phyloP scores from a whole-genome alignment of 1,284 basidiomycete species.

The Cronartium quercuum region DNA sequence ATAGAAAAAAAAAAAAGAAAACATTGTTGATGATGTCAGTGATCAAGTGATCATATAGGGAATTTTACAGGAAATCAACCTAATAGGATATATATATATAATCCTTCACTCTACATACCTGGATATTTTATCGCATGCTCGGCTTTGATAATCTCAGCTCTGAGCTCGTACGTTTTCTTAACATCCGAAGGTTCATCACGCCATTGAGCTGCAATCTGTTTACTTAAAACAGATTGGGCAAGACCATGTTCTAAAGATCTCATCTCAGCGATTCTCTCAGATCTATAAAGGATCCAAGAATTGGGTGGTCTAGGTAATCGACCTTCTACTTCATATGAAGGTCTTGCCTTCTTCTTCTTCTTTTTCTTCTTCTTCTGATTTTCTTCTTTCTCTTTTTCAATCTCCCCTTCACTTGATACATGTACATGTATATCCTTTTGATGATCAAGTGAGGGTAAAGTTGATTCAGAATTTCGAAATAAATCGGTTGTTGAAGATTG shows the following conservation, averaged over 20 bases:
- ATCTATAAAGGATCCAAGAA: conserved; percentile 38
- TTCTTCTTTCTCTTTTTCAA: background rate
- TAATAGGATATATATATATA: background rate
- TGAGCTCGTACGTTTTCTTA: conserved; percentile 21
- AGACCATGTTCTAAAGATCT: conserved; percentile 15
- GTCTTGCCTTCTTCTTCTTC: background rate
- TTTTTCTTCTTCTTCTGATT: background rate
- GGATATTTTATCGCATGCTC: conserved; percentile 37
- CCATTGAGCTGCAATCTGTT: conserved; percentile 37
- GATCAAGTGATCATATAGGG: background rate
- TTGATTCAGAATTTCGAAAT: background rate
- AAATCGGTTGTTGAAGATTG: background rate
- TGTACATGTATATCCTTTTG: too few species aligned
- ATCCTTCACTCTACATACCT: background rate
- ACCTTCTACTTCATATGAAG: background rate
- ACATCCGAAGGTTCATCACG: conserved; percentile 27
- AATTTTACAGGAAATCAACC: background rate
- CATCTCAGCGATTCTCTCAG: conserved; percentile 33
- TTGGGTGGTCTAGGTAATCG: conserved; percentile 30
- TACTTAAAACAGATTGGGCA: conserved; percentile 36
- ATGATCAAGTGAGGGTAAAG: background rate
- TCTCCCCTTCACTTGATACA: background rate
- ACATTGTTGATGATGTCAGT: background rate
- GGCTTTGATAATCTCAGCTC: conserved; percentile 32
- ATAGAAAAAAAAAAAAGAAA: background rate